Evolutionary conservation across 164 flowering plant genomes (phyloP), one percentile per base, ranked within the genome.

Genomic region (Macadamia integrifolia): DNA sequence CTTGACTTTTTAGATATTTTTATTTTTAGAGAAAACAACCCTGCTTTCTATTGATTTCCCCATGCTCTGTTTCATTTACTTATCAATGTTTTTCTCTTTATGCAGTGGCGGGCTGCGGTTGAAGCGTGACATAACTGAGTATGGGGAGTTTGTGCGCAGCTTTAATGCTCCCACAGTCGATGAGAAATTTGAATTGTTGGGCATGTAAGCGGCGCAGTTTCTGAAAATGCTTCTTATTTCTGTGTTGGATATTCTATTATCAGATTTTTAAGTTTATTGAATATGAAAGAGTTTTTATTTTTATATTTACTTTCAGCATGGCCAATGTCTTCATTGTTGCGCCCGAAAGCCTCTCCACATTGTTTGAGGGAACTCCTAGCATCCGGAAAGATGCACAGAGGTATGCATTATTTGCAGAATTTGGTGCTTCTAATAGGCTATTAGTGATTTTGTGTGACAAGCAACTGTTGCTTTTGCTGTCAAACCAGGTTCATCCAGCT

Each of bases 241-340:
- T 10, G 3, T 53, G 1, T 15, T 35, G 66, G 44, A 12, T 32
- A 9, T 56, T 52, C 28, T 3, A 29, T 23, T 49, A 60, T 6
- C 1, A 29, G 44, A 55, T 15, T 57, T 9, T 13, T 13, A 50
- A 3, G 55, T 52, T 35, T 5, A 52, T 14, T 52, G 57, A 42
- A 8, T 52, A 44, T 49, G 6, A 57, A n/a, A 57, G 40, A 35
- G 40, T 49, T 61, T 40, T 57, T 66, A 61, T 46, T 61, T 14
- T 66, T 18, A 14, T 53, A 50, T 72, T 12, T 66, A 0, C 52
- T 35, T 81, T 60, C 87, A 95, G 99, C 76, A 73, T 95, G 92
- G 99, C 99, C 77, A 95, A 92, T 83, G 97, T 89, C 80, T 92
- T 95, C 64, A 88, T 92, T 56, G 99, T 95, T 66, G 98, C 99